Percentiles rank a stretch among this genome's conserved stretches.
These are phyloP conservation scores for Bjerkandera adusta DNA, from an alignment of 1,284 basidiomycete species.

Conservation along the genomic window DNA sequence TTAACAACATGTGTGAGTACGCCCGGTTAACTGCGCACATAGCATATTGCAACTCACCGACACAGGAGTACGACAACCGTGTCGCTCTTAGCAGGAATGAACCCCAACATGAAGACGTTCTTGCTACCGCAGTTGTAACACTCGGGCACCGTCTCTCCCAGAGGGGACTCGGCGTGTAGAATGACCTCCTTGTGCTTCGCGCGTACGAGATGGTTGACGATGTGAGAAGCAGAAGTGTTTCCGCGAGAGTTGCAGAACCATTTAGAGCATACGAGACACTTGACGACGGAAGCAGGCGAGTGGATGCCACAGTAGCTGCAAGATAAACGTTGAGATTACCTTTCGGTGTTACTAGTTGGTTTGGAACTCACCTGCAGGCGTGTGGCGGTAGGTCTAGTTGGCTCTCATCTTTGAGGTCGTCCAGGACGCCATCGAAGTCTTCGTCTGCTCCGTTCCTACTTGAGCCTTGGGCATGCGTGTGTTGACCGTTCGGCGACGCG, in stretches of 20 bases:
- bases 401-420: slow-evolving; percentile 85
- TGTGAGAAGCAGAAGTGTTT: slow-evolving; percentile 97
- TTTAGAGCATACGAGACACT: slow-evolving; percentile 93
- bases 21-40: background rate
- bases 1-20: slow-evolving; percentile 10
- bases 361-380: slow-evolving; percentile 81
- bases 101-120: slow-evolving; percentile 99
- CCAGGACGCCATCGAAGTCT: slow-evolving; percentile 83
- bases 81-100: slow-evolving; percentile 98
- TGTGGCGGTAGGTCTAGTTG: slow-evolving; percentile 84
- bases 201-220: slow-evolving; percentile 98
- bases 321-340: slow-evolving; percentile 4
- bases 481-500: slow-evolving; percentile 35
- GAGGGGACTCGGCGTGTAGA: slow-evolving; percentile 90
- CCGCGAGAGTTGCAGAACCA: slow-evolving; percentile 99
- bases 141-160: slow-evolving; percentile 97
- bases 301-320: slow-evolving; percentile 97
- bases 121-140: slow-evolving; percentile 99
- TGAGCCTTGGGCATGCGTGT: slow-evolving; percentile 30
- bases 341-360: background rate
- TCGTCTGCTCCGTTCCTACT: slow-evolving; percentile 57
- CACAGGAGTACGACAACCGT: slow-evolving; percentile 99
- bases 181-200: slow-evolving; percentile 99
- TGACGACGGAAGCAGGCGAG: slow-evolving; percentile 95
- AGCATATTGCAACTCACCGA: slow-evolving; percentile 53